Percentiles rank a stretch among this genome's conserved stretches.
Evolutionary conservation across 2,329 filamentous ascomycete genomes (phyloP).

Genomic region (Verticillium tricorpus): DNA sequence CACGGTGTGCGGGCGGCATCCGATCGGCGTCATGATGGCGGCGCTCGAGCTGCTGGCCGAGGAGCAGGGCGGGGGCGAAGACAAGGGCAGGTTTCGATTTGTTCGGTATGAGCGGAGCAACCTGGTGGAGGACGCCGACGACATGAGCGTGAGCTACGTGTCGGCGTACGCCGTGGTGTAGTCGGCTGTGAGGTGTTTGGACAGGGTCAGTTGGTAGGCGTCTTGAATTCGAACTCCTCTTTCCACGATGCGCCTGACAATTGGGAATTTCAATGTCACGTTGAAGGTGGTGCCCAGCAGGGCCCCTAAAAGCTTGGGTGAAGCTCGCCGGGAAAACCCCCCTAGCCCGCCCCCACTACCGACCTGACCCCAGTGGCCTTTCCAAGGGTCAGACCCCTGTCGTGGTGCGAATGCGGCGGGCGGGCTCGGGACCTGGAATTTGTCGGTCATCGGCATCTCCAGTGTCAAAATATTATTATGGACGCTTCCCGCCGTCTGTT

Average conservation of each 20-base stretch:
- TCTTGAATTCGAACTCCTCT: no score
- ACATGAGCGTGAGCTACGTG: constrained; percentile 93
- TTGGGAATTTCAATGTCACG: no score
- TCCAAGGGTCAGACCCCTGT: neutral
- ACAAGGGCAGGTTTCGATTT: constrained; percentile 64
- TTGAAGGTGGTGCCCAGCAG: neutral
- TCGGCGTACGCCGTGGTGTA: constrained; percentile 76
- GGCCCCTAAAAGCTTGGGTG: neutral
- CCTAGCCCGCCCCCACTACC: no score
- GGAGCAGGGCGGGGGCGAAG: constrained; percentile 24
- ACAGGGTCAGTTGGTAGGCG: no score
- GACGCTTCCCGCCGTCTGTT: neutral
- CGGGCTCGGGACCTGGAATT: neutral
- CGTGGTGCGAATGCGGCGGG: neutral
- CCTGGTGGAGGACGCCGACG: constrained; percentile 59
- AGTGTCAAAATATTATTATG: neutral
- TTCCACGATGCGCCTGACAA: no score
- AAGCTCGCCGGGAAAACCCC: neutral
- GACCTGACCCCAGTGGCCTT: no score
- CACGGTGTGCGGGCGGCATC: constrained; percentile 91
- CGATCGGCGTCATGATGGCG: constrained; percentile 90
- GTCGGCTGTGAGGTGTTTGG: neutral
- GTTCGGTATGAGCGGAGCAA: constrained; percentile 84
- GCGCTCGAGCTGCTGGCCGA: constrained; percentile 64
- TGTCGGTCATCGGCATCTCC: neutral